Evolutionary conservation across 2,329 filamentous ascomycete species (phyloP), one percentile per base, ranked within the genome.

Genomic region (Raffaelea arxii): DNA sequence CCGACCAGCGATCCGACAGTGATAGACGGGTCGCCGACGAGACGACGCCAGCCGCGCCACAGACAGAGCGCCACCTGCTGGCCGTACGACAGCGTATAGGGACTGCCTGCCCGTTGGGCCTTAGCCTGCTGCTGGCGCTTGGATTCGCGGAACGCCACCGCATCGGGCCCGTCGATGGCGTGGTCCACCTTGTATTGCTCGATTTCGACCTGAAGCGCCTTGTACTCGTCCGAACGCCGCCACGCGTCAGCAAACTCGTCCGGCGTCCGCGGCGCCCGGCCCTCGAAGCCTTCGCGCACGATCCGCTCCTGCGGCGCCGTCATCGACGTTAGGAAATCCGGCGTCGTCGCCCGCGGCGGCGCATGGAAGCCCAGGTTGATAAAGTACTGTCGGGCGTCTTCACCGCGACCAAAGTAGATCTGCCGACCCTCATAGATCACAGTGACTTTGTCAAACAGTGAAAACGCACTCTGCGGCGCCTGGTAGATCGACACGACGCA

Each of bases 11-110:
- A 74, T 27, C 78, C 79, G 22, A 89, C 55, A 1, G 84, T 86
- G 55, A 91, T 68, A 57, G 76, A 82, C n/a, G 84, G 82, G 59
- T 95, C 89, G 43, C 84, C 85, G 47, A 70, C 73, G 12, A 95
- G 70, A 46, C 89, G 79, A 58, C 79, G 77, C 68, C 84, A 91
- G 7, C 86, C 88, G 59, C 90, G 82, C 70, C 80, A 80, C 41
- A 94, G 68, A 61, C 89, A 94, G 11, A 95, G 77, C 50, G 74
- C 63, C 52, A 94, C 65, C 62, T 96, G 89, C 62, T 90, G 80
- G 6, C 50, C 43, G 53, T 83, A 85, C 0, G 86, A 90, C 27
- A 95, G 69, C 1, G 86, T 94, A 63, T 84, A 95, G 0, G 89
- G 87, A 1, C 87, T 94, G 61, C 79, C 78, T 41, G 72, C 62